These are phyloP conservation scores for Ceriops decandra DNA, from an alignment of 345 rosid genomes.

Conservation along the genomic window DNA sequence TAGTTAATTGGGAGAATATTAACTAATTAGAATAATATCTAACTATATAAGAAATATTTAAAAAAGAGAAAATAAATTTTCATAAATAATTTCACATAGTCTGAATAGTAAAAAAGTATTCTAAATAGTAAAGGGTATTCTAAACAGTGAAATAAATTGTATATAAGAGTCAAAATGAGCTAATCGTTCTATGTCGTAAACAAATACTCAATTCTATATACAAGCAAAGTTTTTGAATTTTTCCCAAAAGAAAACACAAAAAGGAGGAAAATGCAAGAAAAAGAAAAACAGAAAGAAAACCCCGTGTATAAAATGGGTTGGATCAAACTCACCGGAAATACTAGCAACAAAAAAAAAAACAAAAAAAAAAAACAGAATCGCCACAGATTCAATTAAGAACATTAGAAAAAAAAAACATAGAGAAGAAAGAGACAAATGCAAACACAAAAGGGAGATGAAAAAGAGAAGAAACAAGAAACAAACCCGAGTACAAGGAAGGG, in stretches of 20 bases:
- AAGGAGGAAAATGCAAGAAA: neutral
- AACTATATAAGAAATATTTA: no score
- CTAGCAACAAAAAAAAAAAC: neutral
- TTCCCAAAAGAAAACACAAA: no score
- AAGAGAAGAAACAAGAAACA: neutral
- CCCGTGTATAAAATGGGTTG: conserved; percentile 8
- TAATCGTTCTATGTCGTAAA: neutral
- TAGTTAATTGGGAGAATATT: no score
- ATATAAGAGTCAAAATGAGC: no score
- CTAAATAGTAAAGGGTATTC: no score
- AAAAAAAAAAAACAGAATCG: neutral
- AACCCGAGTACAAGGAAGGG: conserved; percentile 72
- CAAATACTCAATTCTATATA: neutral
- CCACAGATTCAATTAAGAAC: neutral
- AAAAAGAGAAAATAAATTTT: no score
- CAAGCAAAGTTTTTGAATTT: neutral
- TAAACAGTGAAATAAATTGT: no score
- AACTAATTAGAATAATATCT: no score
- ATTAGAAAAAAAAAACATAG: neutral
- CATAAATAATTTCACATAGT: no score
- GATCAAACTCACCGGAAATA: neutral
- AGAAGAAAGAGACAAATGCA: neutral
- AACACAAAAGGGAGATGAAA: neutral
- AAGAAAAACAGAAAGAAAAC: neutral
- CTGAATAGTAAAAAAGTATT: no score